A percentile compares a stretch with the other conserved stretches of the same genome.
phyloP scores from a whole-genome alignment of 148 eudicot genomes.

The Rhododendron molle region DNA sequence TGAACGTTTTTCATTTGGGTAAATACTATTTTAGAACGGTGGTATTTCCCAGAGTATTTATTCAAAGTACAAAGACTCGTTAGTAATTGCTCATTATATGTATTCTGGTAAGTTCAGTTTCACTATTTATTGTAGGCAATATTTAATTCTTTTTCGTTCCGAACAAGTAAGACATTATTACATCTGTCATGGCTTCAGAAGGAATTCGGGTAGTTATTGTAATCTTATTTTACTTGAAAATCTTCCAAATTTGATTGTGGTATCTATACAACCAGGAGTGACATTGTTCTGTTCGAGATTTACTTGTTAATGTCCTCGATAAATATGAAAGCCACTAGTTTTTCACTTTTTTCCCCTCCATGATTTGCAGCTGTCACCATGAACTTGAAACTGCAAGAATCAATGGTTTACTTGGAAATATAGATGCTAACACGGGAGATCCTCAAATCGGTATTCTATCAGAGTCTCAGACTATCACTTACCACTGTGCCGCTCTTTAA shows the following conservation, averaged over 20 bases:
- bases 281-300: neutral
- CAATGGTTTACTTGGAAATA: conserved; percentile 88
- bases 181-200: neutral
- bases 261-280: neutral
- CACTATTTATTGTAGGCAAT: neutral
- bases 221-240: neutral
- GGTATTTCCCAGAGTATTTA: neutral
- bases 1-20: neutral
- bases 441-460: conserved; percentile 69
- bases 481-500: neutral
- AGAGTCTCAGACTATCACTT: neutral
- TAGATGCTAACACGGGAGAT: conserved; percentile 96
- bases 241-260: neutral
- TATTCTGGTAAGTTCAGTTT: neutral
- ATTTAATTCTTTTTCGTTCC: neutral
- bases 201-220: neutral
- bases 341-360: neutral
- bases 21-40: neutral
- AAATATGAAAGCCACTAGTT: neutral
- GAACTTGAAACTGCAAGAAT: conserved; percentile 98
- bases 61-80: neutral
- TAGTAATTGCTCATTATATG: neutral
- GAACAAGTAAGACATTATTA: neutral
- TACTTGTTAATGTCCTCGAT: neutral
- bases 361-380: conserved; percentile 79